Evolutionary conservation across 1,284 basidiomycete species (phyloP).

Genomic region (Austroboletus niveus): DNA sequence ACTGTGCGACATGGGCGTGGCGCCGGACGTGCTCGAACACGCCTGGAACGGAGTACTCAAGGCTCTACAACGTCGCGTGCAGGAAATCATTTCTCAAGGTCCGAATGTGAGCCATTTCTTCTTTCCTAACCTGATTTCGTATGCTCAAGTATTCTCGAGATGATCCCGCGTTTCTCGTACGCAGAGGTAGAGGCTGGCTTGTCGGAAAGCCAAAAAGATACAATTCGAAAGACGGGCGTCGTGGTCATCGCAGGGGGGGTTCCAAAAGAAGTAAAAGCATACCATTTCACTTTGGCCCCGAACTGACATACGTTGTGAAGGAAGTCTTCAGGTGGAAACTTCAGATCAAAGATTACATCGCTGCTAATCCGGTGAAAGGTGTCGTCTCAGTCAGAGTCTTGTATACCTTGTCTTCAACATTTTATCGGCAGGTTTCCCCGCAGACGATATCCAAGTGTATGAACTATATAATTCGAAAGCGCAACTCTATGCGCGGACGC

Average conservation of each 20-base stretch:
- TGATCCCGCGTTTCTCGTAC: slow-evolving; percentile 56
- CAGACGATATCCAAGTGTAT: slow-evolving; percentile 67
- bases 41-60: slow-evolving; percentile 57
- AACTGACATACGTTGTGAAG: slow-evolving; percentile 25
- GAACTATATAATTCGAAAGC: slow-evolving; percentile 69
- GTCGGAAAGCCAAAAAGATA: slow-evolving; percentile 38
- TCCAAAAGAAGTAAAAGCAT: slow-evolving; percentile 40
- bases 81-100: slow-evolving; percentile 45
- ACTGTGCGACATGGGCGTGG: slow-evolving; percentile 39
- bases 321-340: slow-evolving; percentile 65
- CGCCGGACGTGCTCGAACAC: slow-evolving; percentile 35
- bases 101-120: slow-evolving; percentile 35
- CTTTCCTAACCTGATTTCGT: neutral
- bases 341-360: slow-evolving; percentile 54
- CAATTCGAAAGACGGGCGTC: slow-evolving; percentile 56
- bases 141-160: slow-evolving; percentile 35
- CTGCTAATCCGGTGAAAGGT: slow-evolving; percentile 55
- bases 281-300: neutral
- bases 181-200: slow-evolving; percentile 45
- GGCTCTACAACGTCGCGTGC: slow-evolving; percentile 45
- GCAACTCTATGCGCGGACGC: slow-evolving; percentile 57
- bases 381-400: neutral
- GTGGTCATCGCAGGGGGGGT: slow-evolving; percentile 64
- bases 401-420: neutral
- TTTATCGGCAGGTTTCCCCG: slow-evolving; percentile 54